Evolutionary conservation across 2,329 filamentous ascomycete species (phyloP).

Genomic region (Sarocladium brachiariae): DNA sequence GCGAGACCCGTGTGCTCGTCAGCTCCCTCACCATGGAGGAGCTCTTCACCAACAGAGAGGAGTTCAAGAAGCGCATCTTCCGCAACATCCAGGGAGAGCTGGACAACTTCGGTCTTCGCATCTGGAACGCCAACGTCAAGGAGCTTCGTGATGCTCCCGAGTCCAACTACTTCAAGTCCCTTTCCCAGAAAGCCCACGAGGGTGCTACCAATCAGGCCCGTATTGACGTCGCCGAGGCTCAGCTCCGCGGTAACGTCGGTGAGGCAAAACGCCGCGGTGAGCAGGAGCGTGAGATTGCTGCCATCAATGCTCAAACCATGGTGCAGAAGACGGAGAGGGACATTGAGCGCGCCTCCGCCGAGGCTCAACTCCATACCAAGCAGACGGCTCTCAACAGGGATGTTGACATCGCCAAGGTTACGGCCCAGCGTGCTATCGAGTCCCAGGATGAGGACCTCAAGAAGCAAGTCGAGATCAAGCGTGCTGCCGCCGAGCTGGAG

Average conservation of each 20-base stretch:
- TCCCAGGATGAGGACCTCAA: conserved; percentile 74
- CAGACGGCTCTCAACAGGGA: conserved; percentile 67
- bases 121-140: conserved; percentile 68
- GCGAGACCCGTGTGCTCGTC: conserved; percentile 76
- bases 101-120: conserved; percentile 70
- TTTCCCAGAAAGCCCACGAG: conserved; percentile 78
- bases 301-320: conserved; percentile 80
- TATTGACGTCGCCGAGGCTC: conserved; percentile 59
- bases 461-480: conserved; percentile 68
- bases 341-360: conserved; percentile 71
- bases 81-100: conserved; percentile 73
- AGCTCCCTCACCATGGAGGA: conserved; percentile 91
- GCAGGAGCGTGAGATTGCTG: conserved; percentile 79
- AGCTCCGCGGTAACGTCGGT: conserved; percentile 62
- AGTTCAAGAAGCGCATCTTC: conserved; percentile 71
- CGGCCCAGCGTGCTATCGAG: conserved; percentile 66
- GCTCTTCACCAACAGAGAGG: conserved; percentile 70
- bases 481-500: conserved; percentile 74
- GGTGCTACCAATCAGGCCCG: conserved; percentile 74
- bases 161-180: conserved; percentile 76
- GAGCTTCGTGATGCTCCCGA: conserved; percentile 78
- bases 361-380: conserved; percentile 66
- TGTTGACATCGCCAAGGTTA: conserved; percentile 68
- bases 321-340: conserved; percentile 80
- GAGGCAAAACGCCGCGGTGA: conserved; percentile 73